These are phyloP conservation scores for Orbilia blumenaviensis DNA, from an alignment of 2,329 filamentous ascomycete species.

Conservation along the genomic window DNA sequence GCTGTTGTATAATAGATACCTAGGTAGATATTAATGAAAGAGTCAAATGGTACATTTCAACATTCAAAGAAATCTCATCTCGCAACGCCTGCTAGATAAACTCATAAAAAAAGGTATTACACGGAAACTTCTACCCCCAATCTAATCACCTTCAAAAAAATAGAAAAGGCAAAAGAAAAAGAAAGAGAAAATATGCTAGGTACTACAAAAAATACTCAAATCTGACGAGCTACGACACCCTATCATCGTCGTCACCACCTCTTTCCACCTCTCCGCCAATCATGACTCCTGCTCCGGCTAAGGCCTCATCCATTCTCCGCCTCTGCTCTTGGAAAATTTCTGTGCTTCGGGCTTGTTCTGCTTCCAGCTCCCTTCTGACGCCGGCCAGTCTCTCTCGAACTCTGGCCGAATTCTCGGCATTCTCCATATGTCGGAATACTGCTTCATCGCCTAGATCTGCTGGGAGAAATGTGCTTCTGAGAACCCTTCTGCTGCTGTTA, in stretches of 20 bases:
- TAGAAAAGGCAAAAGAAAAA: too few species aligned
- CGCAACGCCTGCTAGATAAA: constrained; percentile 13
- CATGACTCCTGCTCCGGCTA: neutral
- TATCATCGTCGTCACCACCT: neutral
- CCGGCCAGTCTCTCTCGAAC: constrained; percentile 41
- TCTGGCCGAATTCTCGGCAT: constrained; percentile 34
- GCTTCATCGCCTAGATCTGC: constrained; percentile 53
- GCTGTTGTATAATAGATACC: too few species aligned
- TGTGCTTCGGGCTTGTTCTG: constrained; percentile 40
- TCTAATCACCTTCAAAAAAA: too few species aligned
- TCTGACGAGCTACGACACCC: neutral
- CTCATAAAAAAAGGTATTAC: neutral
- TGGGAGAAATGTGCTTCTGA: constrained; percentile 45
- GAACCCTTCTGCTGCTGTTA: constrained; percentile 45
- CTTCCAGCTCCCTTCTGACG: constrained; percentile 43
- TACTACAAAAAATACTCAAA: neutral
- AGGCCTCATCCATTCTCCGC: constrained; percentile 32
- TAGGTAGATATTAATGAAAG: too few species aligned
- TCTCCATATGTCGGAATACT: constrained; percentile 47
- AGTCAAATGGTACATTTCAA: neutral
- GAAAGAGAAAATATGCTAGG: too few species aligned
- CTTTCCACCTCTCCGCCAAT: neutral
- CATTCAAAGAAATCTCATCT: constrained; percentile 13
- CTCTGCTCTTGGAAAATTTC: constrained; percentile 45
- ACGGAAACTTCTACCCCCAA: too few species aligned